These are phyloP conservation scores for Casaregolazyma suthepensis DNA, from an alignment of 1,139 yeast genomes.

Conservation along the genomic window DNA sequence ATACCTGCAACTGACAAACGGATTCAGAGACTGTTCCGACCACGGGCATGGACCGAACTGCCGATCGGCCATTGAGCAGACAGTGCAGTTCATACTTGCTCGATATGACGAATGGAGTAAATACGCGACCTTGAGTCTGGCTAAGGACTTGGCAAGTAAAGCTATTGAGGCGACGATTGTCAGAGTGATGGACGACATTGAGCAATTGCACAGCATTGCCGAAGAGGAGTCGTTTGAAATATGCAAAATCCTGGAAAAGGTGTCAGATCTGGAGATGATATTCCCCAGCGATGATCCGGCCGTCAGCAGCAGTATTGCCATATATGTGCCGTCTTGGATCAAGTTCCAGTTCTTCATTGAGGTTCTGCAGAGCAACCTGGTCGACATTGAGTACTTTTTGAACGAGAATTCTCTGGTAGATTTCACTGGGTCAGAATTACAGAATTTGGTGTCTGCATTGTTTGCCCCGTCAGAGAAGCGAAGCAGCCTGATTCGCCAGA, in stretches of 20 bases:
- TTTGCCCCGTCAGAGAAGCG: conserved; percentile 71
- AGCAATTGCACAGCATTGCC: conserved; percentile 28
- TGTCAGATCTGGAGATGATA: conserved; percentile 23
- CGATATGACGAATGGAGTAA: conserved; percentile 19
- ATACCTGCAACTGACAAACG: conserved; percentile 17
- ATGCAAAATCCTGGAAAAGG: conserved; percentile 22
- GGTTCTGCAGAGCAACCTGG: conserved; percentile 41
- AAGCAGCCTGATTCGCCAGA: conserved; percentile 55
- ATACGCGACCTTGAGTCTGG: conserved; percentile 22
- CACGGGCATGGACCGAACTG: conserved; percentile 19
- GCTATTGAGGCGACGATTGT: conserved; percentile 29
- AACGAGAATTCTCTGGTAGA: conserved; percentile 72
- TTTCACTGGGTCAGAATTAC: conserved; percentile 60
- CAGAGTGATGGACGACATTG: conserved; percentile 23
- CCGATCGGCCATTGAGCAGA: conserved; percentile 22
- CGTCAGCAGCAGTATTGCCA: conserved; percentile 23
- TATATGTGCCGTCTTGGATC: conserved; percentile 35
- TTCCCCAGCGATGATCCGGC: conserved; percentile 16
- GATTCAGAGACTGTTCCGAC: conserved; percentile 23
- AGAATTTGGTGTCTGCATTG: conserved; percentile 50
- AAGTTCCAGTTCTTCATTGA: conserved; percentile 34
- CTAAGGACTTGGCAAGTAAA: conserved; percentile 24
- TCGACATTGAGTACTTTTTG: conserved; percentile 62
- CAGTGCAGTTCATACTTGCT: conserved; percentile 17
- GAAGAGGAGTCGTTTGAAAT: conserved; percentile 30